These are phyloP conservation scores for Mycena chlorophos DNA, from an alignment of 768 basidiomycete genomes.

Conservation along the genomic window DNA sequence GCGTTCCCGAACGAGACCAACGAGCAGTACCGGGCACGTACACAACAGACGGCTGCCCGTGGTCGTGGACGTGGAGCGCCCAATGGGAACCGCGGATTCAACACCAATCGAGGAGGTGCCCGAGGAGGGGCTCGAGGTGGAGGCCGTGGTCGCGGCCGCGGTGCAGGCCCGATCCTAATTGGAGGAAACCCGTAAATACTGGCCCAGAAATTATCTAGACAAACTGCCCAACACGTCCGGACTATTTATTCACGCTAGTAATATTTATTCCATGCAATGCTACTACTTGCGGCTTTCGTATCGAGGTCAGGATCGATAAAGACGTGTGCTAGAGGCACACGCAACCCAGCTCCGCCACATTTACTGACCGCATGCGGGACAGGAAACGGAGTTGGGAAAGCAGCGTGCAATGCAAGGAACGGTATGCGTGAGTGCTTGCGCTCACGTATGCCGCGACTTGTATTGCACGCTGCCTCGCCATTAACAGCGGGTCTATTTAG, in stretches of 20 bases:
- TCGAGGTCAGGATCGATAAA: constrained; percentile 10
- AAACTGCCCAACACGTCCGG: too few relatives aligned
- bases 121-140: neutral
- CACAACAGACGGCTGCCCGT: too few relatives aligned
- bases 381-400: constrained; percentile 10
- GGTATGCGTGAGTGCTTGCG: neutral
- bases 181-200: too few relatives aligned
- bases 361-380: constrained; percentile 6
- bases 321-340: neutral
- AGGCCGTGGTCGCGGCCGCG: too few relatives aligned
- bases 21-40: neutral
- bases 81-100: neutral
- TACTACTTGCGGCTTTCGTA: too few relatives aligned
- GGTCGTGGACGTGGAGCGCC: neutral
- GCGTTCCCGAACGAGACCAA: neutral
- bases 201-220: too few relatives aligned
- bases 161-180: too few relatives aligned
- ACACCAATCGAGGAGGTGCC: neutral
- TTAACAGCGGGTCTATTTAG: neutral
- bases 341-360: constrained; percentile 14
- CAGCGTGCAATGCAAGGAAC: neutral
- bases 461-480: neutral
- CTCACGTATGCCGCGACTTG: neutral
- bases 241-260: too few relatives aligned
- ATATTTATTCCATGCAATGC: too few relatives aligned